A percentile compares a stretch with the other conserved stretches of the same genome.
Conservation (phyloP, 768 basidiomycete genomes). For the Leucosporidium yakuticum region DNA sequence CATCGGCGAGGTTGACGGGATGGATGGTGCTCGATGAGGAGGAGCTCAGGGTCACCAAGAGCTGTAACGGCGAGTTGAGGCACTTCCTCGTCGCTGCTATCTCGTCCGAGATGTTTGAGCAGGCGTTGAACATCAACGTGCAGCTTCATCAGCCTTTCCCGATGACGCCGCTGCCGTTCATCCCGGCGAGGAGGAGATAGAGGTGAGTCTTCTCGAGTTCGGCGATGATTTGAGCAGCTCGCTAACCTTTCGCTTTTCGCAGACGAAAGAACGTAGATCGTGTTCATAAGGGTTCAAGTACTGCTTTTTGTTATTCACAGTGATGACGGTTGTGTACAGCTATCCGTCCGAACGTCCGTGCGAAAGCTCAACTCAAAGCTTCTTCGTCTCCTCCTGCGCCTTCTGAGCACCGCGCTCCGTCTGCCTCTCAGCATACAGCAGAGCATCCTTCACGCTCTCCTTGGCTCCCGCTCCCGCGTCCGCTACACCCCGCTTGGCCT, state of each 20-base stretch:
- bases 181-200: too few relatives aligned
- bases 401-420: not conserved
- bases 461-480: not conserved
- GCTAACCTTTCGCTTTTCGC: too few relatives aligned
- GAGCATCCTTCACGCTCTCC: not conserved
- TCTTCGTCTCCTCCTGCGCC: conserved; percentile 3
- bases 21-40: not conserved
- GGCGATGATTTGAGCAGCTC: too few relatives aligned
- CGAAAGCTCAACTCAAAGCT: not conserved
- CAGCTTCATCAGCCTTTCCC: too few relatives aligned
- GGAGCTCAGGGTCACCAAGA: not conserved
- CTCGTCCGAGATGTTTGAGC: not conserved
- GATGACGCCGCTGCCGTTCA: too few relatives aligned
- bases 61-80: not conserved
- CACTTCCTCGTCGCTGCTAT: conserved; percentile 1
- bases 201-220: too few relatives aligned
- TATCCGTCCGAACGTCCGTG: too few relatives aligned
- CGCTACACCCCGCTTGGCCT: not conserved
- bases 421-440: not conserved
- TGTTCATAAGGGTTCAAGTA: too few relatives aligned
- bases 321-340: too few relatives aligned
- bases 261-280: too few relatives aligned
- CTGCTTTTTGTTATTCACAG: too few relatives aligned
- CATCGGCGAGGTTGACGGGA: not conserved
- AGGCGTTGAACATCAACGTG: too few relatives aligned